Conservation (phyloP, 495 filamentous ascomycete species). For the Penicillium waksmanii region DNA sequence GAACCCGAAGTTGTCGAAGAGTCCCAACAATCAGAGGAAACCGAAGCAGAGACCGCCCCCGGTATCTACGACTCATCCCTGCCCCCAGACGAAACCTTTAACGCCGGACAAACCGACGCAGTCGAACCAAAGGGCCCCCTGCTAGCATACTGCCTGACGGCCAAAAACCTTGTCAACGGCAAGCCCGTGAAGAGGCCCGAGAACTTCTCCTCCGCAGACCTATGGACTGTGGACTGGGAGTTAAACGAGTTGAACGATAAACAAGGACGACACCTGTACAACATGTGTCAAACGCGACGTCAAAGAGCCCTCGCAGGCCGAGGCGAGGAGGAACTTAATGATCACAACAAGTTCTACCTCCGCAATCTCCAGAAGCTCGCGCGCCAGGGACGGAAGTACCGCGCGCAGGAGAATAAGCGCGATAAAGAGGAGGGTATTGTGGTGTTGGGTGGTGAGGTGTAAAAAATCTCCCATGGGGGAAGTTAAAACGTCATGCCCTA, state of each 20-base stretch:
- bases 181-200: constrained; percentile 62
- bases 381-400: constrained; percentile 50
- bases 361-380: constrained; percentile 45
- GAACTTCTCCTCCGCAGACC: constrained; percentile 50
- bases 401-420: constrained; percentile 49
- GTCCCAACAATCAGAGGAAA: background rate
- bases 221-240: constrained; percentile 79
- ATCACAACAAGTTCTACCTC: constrained; percentile 41
- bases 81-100: constrained; percentile 3
- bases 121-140: constrained; percentile 38
- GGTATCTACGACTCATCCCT: background rate
- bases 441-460: constrained; percentile 28
- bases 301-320: constrained; percentile 41
- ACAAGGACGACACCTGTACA: constrained; percentile 52
- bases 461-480: background rate
- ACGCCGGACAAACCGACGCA: background rate
- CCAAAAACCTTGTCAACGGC: constrained; percentile 75
- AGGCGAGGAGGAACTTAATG: constrained; percentile 40
- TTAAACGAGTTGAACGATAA: constrained; percentile 57
- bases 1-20: background rate
- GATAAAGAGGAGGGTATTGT: constrained; percentile 44
- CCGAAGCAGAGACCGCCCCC: background rate
- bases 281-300: constrained; percentile 54
- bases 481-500: too few species aligned
- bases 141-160: constrained; percentile 68